A percentile compares a stretch with the other conserved stretches of the same genome.
Evolutionary conservation across 805 yeast species (phyloP).

Genomic region (Saccharomycopsis fodiens): DNA sequence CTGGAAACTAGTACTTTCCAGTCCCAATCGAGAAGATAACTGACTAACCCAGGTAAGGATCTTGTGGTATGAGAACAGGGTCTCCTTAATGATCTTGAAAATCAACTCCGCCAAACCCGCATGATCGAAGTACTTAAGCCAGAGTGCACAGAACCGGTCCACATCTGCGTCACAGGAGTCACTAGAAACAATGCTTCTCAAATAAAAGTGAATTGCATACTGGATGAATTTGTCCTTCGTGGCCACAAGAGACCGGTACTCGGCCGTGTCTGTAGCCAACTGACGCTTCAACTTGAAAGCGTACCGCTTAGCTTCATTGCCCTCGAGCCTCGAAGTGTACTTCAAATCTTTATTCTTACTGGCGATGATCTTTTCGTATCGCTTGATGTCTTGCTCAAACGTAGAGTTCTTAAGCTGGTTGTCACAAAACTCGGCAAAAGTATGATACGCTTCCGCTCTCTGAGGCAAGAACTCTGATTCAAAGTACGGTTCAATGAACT

Average conservation of each 20-base stretch:
- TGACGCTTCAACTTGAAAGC: slow-evolving; percentile 42
- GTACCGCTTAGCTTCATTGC: slow-evolving; percentile 45
- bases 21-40: slow-evolving; percentile 58
- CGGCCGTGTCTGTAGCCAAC: slow-evolving; percentile 40
- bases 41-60: slow-evolving; percentile 81
- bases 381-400: slow-evolving; percentile 37
- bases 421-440: slow-evolving; percentile 70
- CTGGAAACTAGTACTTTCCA: slow-evolving; percentile 49
- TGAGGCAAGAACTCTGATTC: not conserved
- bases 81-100: slow-evolving; percentile 27
- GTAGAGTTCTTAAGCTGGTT: slow-evolving; percentile 43
- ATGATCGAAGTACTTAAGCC: slow-evolving; percentile 58
- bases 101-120: slow-evolving; percentile 38
- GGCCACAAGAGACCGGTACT: slow-evolving; percentile 32
- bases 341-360: slow-evolving; percentile 40
- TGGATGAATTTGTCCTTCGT: slow-evolving; percentile 38
- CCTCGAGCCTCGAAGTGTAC: slow-evolving; percentile 40
- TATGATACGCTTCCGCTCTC: slow-evolving; percentile 39
- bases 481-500: slow-evolving; percentile 41
- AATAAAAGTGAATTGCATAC: slow-evolving; percentile 51
- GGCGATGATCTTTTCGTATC: slow-evolving; percentile 32
- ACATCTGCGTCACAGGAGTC: slow-evolving; percentile 45
- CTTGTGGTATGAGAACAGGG: slow-evolving; percentile 45
- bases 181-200: slow-evolving; percentile 42
- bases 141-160: slow-evolving; percentile 74